A percentile compares a stretch with the other conserved stretches of the same genome.
These are phyloP conservation scores for Tremellales sp. DNA, from an alignment of 1,284 basidiomycete species.

Conservation along the genomic window DNA sequence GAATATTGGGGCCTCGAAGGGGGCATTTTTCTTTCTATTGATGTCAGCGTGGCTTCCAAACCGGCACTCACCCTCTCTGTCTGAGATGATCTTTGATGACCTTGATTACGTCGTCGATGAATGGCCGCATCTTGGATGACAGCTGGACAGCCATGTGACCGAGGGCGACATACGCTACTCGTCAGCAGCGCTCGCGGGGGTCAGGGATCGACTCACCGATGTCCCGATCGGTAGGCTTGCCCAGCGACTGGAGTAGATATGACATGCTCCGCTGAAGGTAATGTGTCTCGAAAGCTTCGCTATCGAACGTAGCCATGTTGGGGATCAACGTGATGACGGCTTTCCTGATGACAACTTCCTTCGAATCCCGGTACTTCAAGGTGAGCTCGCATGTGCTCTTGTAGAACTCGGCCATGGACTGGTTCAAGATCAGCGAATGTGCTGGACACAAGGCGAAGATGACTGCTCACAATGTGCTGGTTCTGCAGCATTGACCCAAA, in stretches of 20 bases:
- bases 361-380: constrained; percentile 78
- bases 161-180: constrained; percentile 85
- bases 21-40: constrained; percentile 81
- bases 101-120: constrained; percentile 85
- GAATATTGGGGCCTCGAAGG: constrained; percentile 92
- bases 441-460: not conserved
- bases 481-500: constrained; percentile 88
- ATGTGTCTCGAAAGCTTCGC: constrained; percentile 80
- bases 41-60: not conserved
- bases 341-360: constrained; percentile 80
- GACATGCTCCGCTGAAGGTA: constrained; percentile 90
- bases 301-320: constrained; percentile 89
- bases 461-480: constrained; percentile 76
- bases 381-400: constrained; percentile 87
- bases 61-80: constrained; percentile 71
- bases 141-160: constrained; percentile 92
- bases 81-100: constrained; percentile 86
- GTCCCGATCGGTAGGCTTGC: constrained; percentile 83
- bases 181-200: constrained; percentile 23
- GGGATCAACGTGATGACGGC: constrained; percentile 93
- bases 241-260: constrained; percentile 79
- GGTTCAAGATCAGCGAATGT: constrained; percentile 4
- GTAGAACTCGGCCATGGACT: constrained; percentile 94
- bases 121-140: constrained; percentile 90
- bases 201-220: constrained; percentile 60